phyloP scores from a whole-genome alignment of 148 eudicot species.

The Spergularia marina region DNA sequence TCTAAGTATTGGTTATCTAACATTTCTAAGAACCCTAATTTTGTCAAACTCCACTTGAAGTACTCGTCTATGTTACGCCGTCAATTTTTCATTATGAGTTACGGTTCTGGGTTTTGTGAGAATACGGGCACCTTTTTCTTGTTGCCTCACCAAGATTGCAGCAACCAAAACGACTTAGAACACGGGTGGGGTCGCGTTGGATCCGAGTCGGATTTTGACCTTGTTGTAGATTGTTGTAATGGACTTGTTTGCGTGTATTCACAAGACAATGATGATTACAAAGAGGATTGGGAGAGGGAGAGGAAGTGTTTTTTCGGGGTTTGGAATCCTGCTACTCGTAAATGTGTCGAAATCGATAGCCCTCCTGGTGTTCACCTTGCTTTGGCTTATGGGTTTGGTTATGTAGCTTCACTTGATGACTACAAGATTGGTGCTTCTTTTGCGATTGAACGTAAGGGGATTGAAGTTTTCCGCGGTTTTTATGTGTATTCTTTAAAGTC shows the following conservation, averaged over 20 bases:
- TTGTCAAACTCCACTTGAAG: not conserved
- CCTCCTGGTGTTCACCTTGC: not conserved
- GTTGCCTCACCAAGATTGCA: not conserved
- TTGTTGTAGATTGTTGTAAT: not conserved
- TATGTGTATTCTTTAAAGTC: not conserved
- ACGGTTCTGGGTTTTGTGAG: not conserved
- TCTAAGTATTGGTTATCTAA: not conserved
- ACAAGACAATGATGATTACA: not conserved
- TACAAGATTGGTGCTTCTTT: not conserved
- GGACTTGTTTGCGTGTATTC: not conserved
- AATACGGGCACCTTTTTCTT: not conserved
- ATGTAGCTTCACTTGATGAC: not conserved
- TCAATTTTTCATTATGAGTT: not conserved
- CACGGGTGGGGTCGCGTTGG: not conserved
- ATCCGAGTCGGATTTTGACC: not conserved
- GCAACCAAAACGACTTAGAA: not conserved
- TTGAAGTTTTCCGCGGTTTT: no score
- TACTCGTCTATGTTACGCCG: not conserved
- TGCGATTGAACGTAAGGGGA: not conserved
- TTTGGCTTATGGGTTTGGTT: not conserved
- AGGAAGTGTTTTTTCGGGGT: not conserved
- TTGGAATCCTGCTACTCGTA: not conserved
- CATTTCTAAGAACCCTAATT: not conserved
- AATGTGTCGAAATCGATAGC: not conserved
- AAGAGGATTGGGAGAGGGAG: not conserved